Evolutionary conservation across 306 rosid species (phyloP), one percentile per base, ranked within the genome.

Genomic region (Cucumis hystrix): DNA sequence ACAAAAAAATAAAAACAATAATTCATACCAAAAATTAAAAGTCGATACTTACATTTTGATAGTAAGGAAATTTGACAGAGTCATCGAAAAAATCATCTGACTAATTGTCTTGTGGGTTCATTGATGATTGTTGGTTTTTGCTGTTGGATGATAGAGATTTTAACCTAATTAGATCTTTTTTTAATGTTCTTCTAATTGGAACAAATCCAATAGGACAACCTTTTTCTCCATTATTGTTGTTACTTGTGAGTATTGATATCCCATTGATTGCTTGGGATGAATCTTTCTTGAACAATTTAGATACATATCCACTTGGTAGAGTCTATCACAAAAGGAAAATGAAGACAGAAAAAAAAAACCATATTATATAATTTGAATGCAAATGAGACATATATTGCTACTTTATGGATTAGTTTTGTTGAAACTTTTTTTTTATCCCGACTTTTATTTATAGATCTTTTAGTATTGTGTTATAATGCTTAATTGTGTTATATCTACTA

Each of bases 121-220:
- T 8, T 54, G 49, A 6, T 18, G 3, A 0, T 41, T 8, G 30
- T 18, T 4, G 11, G 37, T 60, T 69, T 17, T 35, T 18, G 3
- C 1, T 28, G 30, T 28, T 28, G 30, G 78, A 58, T 18, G 55
- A 30, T 16, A 18, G 14, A 30, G 28, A 33, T 49, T 35, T 17
- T 68, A 60, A 41, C 51, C 39, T 77, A 62, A 55, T 55, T 10
- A 55, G 8, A 55, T 55, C 60, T 6, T 18, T n/a, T 11, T 55
- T 55, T 18, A 55, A 35, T 10, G 80, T 67, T 81, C 84, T 69
- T n/a, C 54, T 14, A 14, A 81, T 81, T 1, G 81, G 81, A 81
- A 77, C 78, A 9, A 66, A 57, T 23, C 84, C 84, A 45, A 1
- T 28, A 28, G 30, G 30, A 28, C 30, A 28, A 28, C 30, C 30